These are phyloP conservation scores for Aspergillus indologenus DNA, from an alignment of 495 filamentous ascomycete species.

Conservation along the genomic window DNA sequence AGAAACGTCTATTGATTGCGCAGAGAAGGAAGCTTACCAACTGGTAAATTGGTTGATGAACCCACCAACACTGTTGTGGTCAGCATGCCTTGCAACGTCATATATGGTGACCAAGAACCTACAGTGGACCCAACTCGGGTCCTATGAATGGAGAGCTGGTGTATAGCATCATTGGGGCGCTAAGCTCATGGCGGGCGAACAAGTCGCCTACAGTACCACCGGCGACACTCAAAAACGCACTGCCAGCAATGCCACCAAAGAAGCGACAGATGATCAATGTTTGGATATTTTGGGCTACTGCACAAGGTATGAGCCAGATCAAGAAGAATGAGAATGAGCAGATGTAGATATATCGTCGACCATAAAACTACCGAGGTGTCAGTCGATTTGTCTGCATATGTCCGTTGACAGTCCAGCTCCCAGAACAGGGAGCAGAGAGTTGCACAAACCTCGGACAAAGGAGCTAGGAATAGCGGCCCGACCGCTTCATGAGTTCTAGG, in stretches of 20 bases:
- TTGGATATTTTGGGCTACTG: slow-evolving; percentile 76
- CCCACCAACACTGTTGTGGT: slow-evolving; percentile 46
- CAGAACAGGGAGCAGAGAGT: not conserved
- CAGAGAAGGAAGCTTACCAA: slow-evolving; percentile 49
- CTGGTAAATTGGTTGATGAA: slow-evolving; percentile 74
- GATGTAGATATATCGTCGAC: slow-evolving; percentile 81
- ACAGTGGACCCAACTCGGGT: slow-evolving; percentile 47
- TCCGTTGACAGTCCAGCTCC: not conserved
- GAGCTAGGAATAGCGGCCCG: slow-evolving; percentile 69
- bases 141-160: slow-evolving; percentile 75
- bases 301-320: slow-evolving; percentile 85
- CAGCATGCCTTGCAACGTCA: slow-evolving; percentile 11
- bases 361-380: slow-evolving; percentile 72
- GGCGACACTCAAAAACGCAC: slow-evolving; percentile 84
- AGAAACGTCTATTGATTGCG: not conserved
- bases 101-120: slow-evolving; percentile 53
- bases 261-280: slow-evolving; percentile 85
- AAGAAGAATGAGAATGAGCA: slow-evolving; percentile 72
- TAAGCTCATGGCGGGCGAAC: slow-evolving; percentile 72
- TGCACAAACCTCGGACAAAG: slow-evolving; percentile 54
- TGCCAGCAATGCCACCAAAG: slow-evolving; percentile 79
- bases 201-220: slow-evolving; percentile 91
- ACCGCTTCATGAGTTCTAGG: slow-evolving; percentile 43
- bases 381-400: slow-evolving; percentile 3
- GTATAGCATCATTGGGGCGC: slow-evolving; percentile 77